Conservation (phyloP, 345 rosid genomes). For the Syzygium jambos region DNA sequence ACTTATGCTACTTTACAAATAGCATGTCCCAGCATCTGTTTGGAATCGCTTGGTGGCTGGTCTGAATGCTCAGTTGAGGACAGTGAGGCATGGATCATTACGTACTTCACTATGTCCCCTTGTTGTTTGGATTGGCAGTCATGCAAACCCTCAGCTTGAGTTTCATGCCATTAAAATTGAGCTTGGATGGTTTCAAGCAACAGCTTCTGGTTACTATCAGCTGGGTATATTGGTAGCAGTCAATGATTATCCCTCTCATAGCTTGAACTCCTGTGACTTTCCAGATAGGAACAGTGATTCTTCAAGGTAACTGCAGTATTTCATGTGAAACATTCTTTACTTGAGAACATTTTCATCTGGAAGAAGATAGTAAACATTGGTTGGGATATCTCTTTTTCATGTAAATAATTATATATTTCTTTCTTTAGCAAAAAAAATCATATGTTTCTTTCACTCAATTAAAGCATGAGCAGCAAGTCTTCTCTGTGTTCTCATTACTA, state of each 20-base stretch:
- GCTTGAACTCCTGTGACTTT: conserved; percentile 29
- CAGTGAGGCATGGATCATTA: conserved; percentile 84
- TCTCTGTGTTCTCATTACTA: not conserved
- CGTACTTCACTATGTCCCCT: conserved; percentile 73
- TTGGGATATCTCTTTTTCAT: not conserved
- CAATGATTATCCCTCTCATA: conserved; percentile 44
- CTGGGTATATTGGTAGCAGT: conserved; percentile 76
- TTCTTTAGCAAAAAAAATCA: not conserved
- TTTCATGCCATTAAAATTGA: conserved; percentile 83
- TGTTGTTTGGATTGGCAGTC: conserved; percentile 78
- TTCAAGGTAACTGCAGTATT: conserved; percentile 39
- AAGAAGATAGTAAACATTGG: not conserved
- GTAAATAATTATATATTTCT: not conserved
- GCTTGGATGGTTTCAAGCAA: conserved; percentile 97
- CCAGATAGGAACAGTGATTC: conserved; percentile 32
- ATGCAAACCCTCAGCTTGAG: conserved; percentile 88
- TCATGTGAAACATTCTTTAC: not conserved
- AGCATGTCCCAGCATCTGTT: conserved; percentile 91
- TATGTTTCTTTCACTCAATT: not conserved
- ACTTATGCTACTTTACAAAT: conserved; percentile 1
- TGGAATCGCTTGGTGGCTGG: conserved; percentile 96
- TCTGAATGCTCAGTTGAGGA: conserved; percentile 90
- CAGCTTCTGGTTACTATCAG: conserved; percentile 97
- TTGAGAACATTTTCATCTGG: not conserved
- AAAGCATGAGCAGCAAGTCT: not conserved